A percentile compares a stretch with the other conserved stretches of the same genome.
These are phyloP conservation scores for Penicillium sp. DNA, from an alignment of 2,329 filamentous ascomycete genomes.

Conservation along the genomic window DNA sequence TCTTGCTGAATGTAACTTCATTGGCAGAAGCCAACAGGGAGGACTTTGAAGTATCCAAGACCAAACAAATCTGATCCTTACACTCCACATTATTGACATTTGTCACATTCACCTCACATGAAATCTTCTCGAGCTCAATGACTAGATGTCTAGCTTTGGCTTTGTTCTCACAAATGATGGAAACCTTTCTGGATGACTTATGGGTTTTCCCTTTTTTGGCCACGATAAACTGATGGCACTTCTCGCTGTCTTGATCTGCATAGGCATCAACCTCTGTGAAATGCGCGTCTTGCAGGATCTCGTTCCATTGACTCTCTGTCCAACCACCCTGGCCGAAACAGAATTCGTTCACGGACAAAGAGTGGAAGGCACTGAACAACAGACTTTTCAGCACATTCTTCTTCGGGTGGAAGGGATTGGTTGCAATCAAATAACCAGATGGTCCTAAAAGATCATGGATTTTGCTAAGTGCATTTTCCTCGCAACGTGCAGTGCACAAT, in stretches of 20 bases:
- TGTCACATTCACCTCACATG: slow-evolving; percentile 5
- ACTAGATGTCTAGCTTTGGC: not conserved
- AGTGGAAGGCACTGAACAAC: slow-evolving; percentile 9
- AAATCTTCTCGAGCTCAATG: not conserved
- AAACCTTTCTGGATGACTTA: not conserved
- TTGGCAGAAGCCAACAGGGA: slow-evolving; percentile 1
- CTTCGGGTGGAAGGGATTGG: slow-evolving; percentile 5
- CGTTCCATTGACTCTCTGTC: not conserved
- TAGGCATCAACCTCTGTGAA: not conserved
- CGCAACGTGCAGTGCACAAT: slow-evolving; percentile 11
- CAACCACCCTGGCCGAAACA: not conserved
- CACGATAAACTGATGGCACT: slow-evolving; percentile 5
- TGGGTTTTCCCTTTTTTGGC: not conserved
- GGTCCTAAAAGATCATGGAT: slow-evolving; percentile 16
- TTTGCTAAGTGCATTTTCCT: slow-evolving; percentile 7
- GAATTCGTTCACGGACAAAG: not conserved
- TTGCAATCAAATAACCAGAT: slow-evolving; percentile 17
- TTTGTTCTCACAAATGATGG: slow-evolving; percentile 12
- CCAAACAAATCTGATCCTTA: slow-evolving; percentile 16
- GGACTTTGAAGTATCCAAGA: slow-evolving; percentile 13
- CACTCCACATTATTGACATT: slow-evolving; percentile 8
- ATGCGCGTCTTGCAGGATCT: slow-evolving; percentile 1
- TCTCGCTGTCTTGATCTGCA: not conserved
- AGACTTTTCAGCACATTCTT: slow-evolving; percentile 8
- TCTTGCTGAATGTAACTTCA: slow-evolving; percentile 1